Base-by-base conservation (phyloP, 306 rosid genomes). In the Styphnolobium japonicum region DNA sequence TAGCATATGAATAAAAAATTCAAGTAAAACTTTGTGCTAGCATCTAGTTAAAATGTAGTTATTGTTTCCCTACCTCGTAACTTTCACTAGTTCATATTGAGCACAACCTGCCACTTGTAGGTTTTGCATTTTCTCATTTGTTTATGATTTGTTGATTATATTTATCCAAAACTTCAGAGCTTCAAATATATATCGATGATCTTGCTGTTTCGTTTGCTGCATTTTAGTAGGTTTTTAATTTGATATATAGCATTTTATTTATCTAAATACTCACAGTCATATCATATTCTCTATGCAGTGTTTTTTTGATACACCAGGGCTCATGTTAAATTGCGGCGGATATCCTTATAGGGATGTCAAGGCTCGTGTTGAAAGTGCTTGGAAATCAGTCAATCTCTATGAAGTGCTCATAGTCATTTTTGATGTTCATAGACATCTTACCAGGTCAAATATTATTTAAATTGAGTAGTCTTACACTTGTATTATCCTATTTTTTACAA, bases 231-330 rank as follows among this genome's bases (percentile, higher is more conserved):
- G 3, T 49, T 76, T 49, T 65, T 42, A 25, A 42, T 79, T 5
- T 75, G 25, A 29, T 33, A 39, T 71, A 55, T 65, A 11, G 48
- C 52, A 82, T 58, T 51, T 70, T 23, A 23, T 16, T 45, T 48
- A 22, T 27, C 51, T 82, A 25, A 52, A 43, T 49, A 45, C 72
- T 82, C 57, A 40, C 42, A 19, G 12, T 48, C 12, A 0, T 56
- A 2, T 21, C 18, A 34, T 27, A 46, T 49, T 68, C 85, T 58
- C 43, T 74, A 53, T 87, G 88, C 94, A 93, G 99, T 95, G 98
- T 77, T 89, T 95, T 86, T 95, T 95, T 70, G 98, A 95, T 80
- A 93, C 99, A 5, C 99, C 98, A 27, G 99, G 99, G 77, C 88
- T 95, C 48, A 84, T 80, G 71, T 80, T 95, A 67, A 91, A 87